These are phyloP conservation scores for Bolboschoenus planiculmis DNA, from an alignment of 176 grass and related monocot genomes.

Conservation along the genomic window DNA sequence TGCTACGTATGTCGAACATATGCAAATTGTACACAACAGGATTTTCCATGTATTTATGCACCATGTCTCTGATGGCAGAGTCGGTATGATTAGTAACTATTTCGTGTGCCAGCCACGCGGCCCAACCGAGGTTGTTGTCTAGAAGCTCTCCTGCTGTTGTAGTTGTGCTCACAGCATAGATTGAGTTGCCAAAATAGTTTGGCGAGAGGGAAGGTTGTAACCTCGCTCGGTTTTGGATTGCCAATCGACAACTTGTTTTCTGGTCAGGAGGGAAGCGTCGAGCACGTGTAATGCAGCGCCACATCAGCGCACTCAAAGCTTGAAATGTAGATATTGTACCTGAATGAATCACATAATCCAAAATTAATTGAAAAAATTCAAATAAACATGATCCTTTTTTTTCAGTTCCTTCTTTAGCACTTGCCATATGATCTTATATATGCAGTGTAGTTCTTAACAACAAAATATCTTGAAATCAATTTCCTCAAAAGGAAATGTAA, in stretches of 20 bases:
- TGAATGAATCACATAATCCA: not conserved
- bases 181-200: slow-evolving; percentile 51
- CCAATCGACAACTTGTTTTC: slow-evolving; percentile 22
- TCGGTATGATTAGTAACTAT: slow-evolving; percentile 46
- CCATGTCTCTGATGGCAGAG: slow-evolving; percentile 26
- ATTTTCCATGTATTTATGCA: slow-evolving; percentile 27
- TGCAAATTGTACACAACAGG: slow-evolving; percentile 15
- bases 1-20: slow-evolving; percentile 13
- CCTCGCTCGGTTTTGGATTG: slow-evolving; percentile 42
- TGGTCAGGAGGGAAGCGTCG: slow-evolving; percentile 16
- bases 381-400: not conserved
- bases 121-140: slow-evolving; percentile 45
- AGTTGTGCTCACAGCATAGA: slow-evolving; percentile 5
- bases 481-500: not conserved
- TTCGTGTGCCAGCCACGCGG: slow-evolving; percentile 27
- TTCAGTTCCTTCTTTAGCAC: no score
- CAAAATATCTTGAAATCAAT: no score
- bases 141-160: slow-evolving; percentile 35
- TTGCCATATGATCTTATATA: no score
- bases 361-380: not conserved
- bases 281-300: slow-evolving; percentile 51
- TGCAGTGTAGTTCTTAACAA: not conserved
- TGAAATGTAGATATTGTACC: slow-evolving; percentile 44
- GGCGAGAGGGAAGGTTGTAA: slow-evolving; percentile 35
- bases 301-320: slow-evolving; percentile 46